These are phyloP conservation scores for Salix viminalis DNA, from an alignment of 345 rosid genomes.

Conservation along the genomic window DNA sequence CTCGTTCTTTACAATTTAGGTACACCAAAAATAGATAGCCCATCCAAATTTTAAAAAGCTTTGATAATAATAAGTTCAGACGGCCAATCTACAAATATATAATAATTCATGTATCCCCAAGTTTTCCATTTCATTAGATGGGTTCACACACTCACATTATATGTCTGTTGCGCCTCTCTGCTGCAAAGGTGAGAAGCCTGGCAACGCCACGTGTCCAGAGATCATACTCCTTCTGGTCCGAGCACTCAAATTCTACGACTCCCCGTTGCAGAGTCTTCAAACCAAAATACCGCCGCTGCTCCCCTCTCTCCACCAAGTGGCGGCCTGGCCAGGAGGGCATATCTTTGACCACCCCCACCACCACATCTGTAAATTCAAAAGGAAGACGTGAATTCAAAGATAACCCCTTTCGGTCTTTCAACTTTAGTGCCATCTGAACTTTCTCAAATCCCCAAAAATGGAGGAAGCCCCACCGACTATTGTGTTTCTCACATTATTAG, in stretches of 20 bases:
- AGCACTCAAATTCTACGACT: slow-evolving; percentile 75
- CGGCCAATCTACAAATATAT: not conserved
- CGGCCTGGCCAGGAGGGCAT: slow-evolving; percentile 90
- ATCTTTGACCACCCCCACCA: slow-evolving; percentile 64
- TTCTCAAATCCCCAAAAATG: slow-evolving; percentile 82
- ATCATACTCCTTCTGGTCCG: slow-evolving; percentile 74
- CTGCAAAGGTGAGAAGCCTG: slow-evolving; percentile 64
- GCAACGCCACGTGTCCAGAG: slow-evolving; percentile 91
- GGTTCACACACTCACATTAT: slow-evolving; percentile 33
- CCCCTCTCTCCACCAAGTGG: slow-evolving; percentile 79
- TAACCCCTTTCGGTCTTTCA: slow-evolving; percentile 35
- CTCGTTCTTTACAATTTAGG: not conserved
- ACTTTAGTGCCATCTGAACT: slow-evolving; percentile 44
- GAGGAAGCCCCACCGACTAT: slow-evolving; percentile 48
- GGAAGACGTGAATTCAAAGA: slow-evolving; percentile 15
- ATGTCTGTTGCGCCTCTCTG: slow-evolving; percentile 52
- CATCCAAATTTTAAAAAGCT: not conserved
- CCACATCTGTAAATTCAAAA: slow-evolving; percentile 54
- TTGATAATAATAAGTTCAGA: not conserved
- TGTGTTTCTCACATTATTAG: slow-evolving; percentile 38
- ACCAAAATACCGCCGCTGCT: slow-evolving; percentile 68
- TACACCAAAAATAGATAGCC: slow-evolving; percentile 3
- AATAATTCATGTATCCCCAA: not conserved
- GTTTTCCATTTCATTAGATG: not conserved
- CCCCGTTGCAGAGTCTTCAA: slow-evolving; percentile 59